Evolutionary conservation across 1,139 yeast genomes (phyloP), one percentile per base, ranked within the genome.

Genomic region (Komagataea norvegica): DNA sequence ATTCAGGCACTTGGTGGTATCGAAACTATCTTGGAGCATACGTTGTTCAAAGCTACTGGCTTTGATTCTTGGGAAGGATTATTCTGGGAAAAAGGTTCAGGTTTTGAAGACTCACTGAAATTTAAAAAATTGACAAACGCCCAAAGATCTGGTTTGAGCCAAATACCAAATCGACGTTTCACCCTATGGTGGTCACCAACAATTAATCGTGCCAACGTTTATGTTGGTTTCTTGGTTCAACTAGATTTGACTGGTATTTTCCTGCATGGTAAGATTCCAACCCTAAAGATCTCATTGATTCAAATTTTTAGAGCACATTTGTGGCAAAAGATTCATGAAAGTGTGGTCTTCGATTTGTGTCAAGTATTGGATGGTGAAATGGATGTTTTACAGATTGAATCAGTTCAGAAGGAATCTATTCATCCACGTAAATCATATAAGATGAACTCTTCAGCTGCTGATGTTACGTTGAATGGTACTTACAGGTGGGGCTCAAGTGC

Each of bases 181-280:
- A 93, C 98, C 0, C 66, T 93, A 31, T 93, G 99, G 99, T 93
- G 99, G 99, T 88, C 97, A 1, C 99, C 99, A 7, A 93, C 99
- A 1, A 93, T 93, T 49, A 93, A 93, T 53, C 75, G 99, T 50
- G 98, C 98, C 5, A 91, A 93, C 55, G 98, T 93, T 18, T 93
- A 93, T 56, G 97, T 93, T 42, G 99, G 99, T 25, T 93, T 91
- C 66, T 71, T 88, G 57, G 98, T 93, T 23, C 99, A 93, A 60
- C 70, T 93, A 31, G 99, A 93, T 63, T 68, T 93, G 53, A 93
- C 99, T 0, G 99, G 98, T 54, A 91, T 93, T 24, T 91, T 91
- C 60, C 68, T 93, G 38, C 99, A 93, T 56, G 99, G 99, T 52
- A 93, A 93, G 60, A 93, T 93, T 46, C 99, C 99, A 5, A 91